Evolutionary conservation across 345 rosid genomes (phyloP), one percentile per base, ranked within the genome.

Genomic region (Laguncularia racemosa): DNA sequence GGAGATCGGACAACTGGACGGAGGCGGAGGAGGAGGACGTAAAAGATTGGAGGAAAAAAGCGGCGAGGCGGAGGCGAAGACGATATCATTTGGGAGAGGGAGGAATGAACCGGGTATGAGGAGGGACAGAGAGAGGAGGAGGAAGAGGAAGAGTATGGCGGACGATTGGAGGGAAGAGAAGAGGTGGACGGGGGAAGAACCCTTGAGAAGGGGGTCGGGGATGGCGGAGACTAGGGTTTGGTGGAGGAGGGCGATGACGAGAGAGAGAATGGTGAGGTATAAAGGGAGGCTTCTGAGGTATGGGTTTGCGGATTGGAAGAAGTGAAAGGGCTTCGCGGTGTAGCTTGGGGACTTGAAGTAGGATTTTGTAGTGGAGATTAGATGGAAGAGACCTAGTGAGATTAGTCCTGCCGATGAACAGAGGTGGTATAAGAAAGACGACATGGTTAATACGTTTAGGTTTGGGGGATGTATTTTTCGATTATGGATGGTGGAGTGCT

Each of bases 181-280:
- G 74, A 64, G 77, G 74, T 89, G 95, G 62, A 93, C 96, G 13
- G 99, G 95, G 19, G 95, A 76, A 53, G 81, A 70, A 48, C 99
- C 97, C 63, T 82, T 82, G 58, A 87, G 69, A 61, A 89, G 91
- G 11, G 97, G 99, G 62, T 89, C 96, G 46, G 90, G 68, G 69
- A 82, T 81, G 73, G 82, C 59, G 44, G 99, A 82, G 58, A 71
- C 48, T 46, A 84, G 63, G 78, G 81, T 70, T 71, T 85, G 85
- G 83, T 85, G 91, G 62, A 69, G 69, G 57, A 76, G 76, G 56
- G 95, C 75, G 48, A 82, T 17, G 81, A 85, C 71, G 21, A 93
- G 95, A 60, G 64, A 87, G 77, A 76, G 20, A 14, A 80, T 54
- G 56, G 81, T 69, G 50, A 88, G 76, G 72, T 79, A 74, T 19